Evolutionary conservation across 2,329 filamentous ascomycete genomes (phyloP), one percentile per base, ranked within the genome.

Genomic region (Alternaria longipes): DNA sequence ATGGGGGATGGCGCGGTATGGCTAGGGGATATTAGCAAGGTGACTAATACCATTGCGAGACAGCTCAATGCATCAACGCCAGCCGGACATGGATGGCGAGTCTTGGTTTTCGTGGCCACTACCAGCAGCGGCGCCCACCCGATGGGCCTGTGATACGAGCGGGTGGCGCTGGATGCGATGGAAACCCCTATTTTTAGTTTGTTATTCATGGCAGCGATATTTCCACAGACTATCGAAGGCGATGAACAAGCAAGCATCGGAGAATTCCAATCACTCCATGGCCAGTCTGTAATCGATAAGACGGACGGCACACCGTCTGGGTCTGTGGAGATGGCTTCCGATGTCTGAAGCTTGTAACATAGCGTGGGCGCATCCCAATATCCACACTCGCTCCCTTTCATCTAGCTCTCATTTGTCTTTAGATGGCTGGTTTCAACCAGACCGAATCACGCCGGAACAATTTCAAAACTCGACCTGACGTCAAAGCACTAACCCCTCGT

Each of bases 101-200:
- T 55, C 59, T 63, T 61, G 66, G 34, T 67, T 60, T 61, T 69
- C 54, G 64, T 63, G 46, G 64, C 68, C 65, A 69, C 66, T 59
- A 64, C 57, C 49, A 62, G 60, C 57, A 63, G 54, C 56, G 57
- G 63, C 59, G 34, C 56, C 56, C 59, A 47, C 62, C 60, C 60
- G 63, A 63, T 63, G 63, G 65, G 62, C 61, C 60, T 54, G 52
- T 49, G 57, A 71, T 65, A 54, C 54, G 65, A 54, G 63, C 53
- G 58, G 62, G 68, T 66, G 68, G 68, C 64, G 64, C 55, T 40
- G 47, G 49, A 51, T 32, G 44, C 28, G 26, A 63, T 45, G 22
- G 14, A 44, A 54, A 30, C 57, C 61, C 68, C 64, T 70, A 71
- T 70, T 67, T 70, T 71, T 70, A 66, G 61, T 16, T 32, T 53